Conservation (phyloP, 495 filamentous ascomycete species). For the Neurospora sp. region DNA sequence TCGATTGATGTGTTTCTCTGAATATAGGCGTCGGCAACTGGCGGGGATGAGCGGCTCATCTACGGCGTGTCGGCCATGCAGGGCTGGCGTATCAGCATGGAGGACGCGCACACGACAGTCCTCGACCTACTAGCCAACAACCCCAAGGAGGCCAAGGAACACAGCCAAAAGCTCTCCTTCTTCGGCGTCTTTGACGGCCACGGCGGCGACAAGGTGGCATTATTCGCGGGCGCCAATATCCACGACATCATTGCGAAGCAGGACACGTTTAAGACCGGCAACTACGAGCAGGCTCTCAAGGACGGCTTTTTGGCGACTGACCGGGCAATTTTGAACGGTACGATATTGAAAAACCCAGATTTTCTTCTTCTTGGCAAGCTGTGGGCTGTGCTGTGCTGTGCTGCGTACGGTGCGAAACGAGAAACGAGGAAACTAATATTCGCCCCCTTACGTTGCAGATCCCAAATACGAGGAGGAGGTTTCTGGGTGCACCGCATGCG, state of each 20-base stretch:
- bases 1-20: conserved; percentile 2
- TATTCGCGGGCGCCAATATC: conserved; percentile 86
- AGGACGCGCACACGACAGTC: conserved; percentile 83
- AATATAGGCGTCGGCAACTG: conserved; percentile 68
- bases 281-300: conserved; percentile 92
- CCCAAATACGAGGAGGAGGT: conserved; percentile 95
- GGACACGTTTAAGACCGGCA: conserved; percentile 78
- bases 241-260: conserved; percentile 92
- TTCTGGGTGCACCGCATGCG: conserved; percentile 92
- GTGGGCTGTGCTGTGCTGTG: neutral
- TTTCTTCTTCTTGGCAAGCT: neutral
- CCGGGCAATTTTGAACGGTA: conserved; percentile 89
- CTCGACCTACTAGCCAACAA: conserved; percentile 72
- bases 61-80: conserved; percentile 98
- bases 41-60: conserved; percentile 83
- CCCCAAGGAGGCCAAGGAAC: conserved; percentile 47
- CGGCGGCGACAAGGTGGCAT: conserved; percentile 90
- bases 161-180: conserved; percentile 73
- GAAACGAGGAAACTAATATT: conserved; percentile 4
- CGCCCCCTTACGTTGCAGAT: conserved; percentile 44
- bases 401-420: conserved; percentile 8
- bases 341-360: conserved; percentile 11
- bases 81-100: conserved; percentile 99
- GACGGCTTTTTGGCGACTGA: conserved; percentile 96
- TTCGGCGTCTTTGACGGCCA: conserved; percentile 98